Conservation (phyloP, 768 basidiomycete species). For the Naganishia randhawae region DNA sequence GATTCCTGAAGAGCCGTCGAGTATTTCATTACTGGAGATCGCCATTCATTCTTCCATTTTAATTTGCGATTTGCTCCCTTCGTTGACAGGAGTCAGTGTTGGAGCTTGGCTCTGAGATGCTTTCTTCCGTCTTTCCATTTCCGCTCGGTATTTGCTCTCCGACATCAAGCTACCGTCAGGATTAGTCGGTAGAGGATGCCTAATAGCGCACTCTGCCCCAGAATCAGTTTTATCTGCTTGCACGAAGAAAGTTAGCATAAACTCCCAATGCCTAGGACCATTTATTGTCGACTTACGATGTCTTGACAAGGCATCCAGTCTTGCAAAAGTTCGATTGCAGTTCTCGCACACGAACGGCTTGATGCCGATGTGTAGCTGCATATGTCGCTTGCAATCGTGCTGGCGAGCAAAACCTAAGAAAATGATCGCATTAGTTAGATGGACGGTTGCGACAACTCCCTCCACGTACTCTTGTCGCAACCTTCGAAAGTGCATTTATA, state of each 20-base stretch:
- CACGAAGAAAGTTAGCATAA: constrained; percentile 11
- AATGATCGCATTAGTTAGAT: background rate
- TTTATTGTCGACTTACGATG: constrained; percentile 73
- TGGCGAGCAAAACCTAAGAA: constrained; percentile 73
- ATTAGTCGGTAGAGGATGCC: constrained; percentile 51
- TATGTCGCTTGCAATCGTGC: constrained; percentile 95
- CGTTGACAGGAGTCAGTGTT: background rate
- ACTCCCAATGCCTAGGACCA: background rate
- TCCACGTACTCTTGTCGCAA: constrained; percentile 63
- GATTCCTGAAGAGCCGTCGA: too few species aligned
- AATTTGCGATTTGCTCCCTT: constrained; percentile 4
- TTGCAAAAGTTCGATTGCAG: constrained; percentile 85
- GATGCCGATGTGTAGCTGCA: constrained; percentile 87
- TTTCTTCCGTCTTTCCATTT: constrained; percentile 33
- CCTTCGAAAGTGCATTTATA: constrained; percentile 94
- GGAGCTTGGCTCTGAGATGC: background rate
- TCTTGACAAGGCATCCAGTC: constrained; percentile 90
- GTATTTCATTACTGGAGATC: too few species aligned
- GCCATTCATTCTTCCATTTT: constrained; percentile 15
- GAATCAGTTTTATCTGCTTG: constrained; percentile 68
- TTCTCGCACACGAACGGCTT: constrained; percentile 89
- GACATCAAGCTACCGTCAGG: constrained; percentile 48
- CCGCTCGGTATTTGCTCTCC: constrained; percentile 47
- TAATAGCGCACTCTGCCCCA: constrained; percentile 67
- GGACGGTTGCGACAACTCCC: background rate